These are phyloP conservation scores for Penicillium subrubescens DNA, from an alignment of 495 filamentous ascomycete genomes.

Conservation along the genomic window DNA sequence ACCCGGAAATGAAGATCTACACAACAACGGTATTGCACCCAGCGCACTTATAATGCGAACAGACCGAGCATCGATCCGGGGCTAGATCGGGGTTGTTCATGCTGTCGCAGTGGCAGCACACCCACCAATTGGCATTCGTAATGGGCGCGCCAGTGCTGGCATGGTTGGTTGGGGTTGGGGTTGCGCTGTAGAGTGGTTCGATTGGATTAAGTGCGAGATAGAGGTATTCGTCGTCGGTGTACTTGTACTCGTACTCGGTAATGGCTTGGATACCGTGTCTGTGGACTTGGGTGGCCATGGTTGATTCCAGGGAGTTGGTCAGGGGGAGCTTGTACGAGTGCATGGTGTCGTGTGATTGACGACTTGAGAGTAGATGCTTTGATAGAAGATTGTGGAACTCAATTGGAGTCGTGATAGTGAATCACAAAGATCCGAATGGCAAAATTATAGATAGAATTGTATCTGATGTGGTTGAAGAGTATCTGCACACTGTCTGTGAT, in stretches of 20 bases:
- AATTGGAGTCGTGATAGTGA: neutral
- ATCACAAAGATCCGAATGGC: neutral
- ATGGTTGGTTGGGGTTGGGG: neutral
- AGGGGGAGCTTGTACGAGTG: neutral
- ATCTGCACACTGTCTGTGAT: neutral
- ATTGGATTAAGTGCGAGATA: neutral
- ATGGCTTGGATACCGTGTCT: neutral
- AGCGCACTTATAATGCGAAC: constrained; percentile 4
- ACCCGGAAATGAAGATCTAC: neutral
- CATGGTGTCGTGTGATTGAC: neutral
- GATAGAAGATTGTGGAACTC: neutral
- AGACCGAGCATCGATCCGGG: constrained; percentile 15
- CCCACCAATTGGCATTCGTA: constrained; percentile 1
- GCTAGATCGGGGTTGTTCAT: constrained; percentile 12
- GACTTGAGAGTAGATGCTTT: neutral
- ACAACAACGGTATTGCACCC: neutral
- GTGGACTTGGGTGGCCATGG: neutral
- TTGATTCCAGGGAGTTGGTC: neutral
- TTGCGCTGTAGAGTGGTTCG: neutral
- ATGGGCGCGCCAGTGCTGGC: neutral
- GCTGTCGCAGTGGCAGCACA: neutral
- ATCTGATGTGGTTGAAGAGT: neutral
- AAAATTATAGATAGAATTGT: neutral
- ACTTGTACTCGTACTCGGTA: neutral
- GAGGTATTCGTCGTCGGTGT: neutral